These are phyloP conservation scores for Sporothrix sp. DNA, from an alignment of 2,329 filamentous ascomycete species.

Conservation along the genomic window DNA sequence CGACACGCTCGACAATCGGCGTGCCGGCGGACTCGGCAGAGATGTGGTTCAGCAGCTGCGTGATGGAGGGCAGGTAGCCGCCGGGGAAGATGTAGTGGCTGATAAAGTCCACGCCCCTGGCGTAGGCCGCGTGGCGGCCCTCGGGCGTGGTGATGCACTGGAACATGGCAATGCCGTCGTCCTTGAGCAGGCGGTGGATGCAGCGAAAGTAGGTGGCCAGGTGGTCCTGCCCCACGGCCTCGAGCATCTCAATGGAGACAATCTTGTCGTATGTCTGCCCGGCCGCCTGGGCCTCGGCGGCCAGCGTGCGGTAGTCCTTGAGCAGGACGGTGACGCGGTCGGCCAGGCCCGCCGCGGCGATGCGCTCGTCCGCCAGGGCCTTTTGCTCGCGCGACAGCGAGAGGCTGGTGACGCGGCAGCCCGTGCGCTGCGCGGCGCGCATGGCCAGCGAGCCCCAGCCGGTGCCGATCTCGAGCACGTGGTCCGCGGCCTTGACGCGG, in stretches of 20 bases:
- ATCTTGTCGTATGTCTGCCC: constrained; percentile 54
- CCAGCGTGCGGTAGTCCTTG: constrained; percentile 57
- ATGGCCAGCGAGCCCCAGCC: constrained; percentile 70
- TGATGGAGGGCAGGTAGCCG: constrained; percentile 55
- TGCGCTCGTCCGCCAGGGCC: constrained; percentile 53
- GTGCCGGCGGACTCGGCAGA: constrained; percentile 49
- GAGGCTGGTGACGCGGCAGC: constrained; percentile 58
- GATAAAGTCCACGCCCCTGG: constrained; percentile 62
- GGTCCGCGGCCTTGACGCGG: constrained; percentile 52
- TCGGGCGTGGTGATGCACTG: constrained; percentile 74
- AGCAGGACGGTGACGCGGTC: constrained; percentile 55
- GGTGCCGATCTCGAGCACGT: constrained; percentile 65
- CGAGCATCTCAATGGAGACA: constrained; percentile 68
- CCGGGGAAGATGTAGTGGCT: constrained; percentile 70
- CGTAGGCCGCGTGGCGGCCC: constrained; percentile 54
- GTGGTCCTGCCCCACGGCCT: constrained; percentile 61
- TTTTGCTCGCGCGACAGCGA: constrained; percentile 64
- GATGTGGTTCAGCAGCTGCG: constrained; percentile 49
- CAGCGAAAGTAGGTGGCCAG: constrained; percentile 57
- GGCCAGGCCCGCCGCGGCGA: constrained; percentile 48
- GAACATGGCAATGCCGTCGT: constrained; percentile 59
- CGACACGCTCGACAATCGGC: constrained; percentile 55
- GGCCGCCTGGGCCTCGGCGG: constrained; percentile 33
- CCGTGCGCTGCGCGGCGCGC: constrained; percentile 53
- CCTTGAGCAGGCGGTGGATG: constrained; percentile 54